A percentile compares a stretch with the other conserved stretches of the same genome.
These are phyloP conservation scores for Astrephomene gubernaculifera DNA, from an alignment of 139 green algal genomes.

Conservation along the genomic window DNA sequence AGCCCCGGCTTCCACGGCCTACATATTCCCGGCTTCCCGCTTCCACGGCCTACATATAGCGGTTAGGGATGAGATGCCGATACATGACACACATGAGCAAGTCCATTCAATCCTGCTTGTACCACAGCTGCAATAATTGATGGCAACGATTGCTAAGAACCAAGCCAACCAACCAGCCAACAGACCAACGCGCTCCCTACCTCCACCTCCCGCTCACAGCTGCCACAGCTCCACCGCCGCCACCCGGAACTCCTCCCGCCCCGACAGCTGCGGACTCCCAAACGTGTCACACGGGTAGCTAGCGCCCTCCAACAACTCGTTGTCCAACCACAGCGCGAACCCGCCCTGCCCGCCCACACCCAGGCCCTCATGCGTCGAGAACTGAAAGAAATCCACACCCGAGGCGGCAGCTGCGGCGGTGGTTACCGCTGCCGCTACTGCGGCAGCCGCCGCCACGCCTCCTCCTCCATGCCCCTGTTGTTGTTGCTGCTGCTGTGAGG, in stretches of 20 bases:
- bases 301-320: constrained; percentile 78
- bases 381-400: constrained; percentile 80
- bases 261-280: constrained; percentile 68
- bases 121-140: too few relatives aligned
- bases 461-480: background rate
- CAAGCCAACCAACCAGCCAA: too few relatives aligned
- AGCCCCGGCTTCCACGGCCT: too few relatives aligned
- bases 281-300: constrained; percentile 80
- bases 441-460: constrained; percentile 35
- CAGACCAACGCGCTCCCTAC: too few relatives aligned
- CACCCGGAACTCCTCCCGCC: constrained; percentile 73
- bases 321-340: constrained; percentile 83
- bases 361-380: constrained; percentile 62
- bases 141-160: too few relatives aligned
- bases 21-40: too few relatives aligned
- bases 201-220: constrained; percentile 1
- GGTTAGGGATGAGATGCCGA: too few relatives aligned
- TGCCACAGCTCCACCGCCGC: constrained; percentile 80
- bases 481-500: background rate
- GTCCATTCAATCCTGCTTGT: too few relatives aligned
- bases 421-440: constrained; percentile 33
- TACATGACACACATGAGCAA: too few relatives aligned
- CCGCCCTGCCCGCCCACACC: constrained; percentile 66
- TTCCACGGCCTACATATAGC: too few relatives aligned
- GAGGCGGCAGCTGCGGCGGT: background rate